phyloP scores from a whole-genome alignment of 2,329 filamentous ascomycete genomes.

The Aspergillus sp. region DNA sequence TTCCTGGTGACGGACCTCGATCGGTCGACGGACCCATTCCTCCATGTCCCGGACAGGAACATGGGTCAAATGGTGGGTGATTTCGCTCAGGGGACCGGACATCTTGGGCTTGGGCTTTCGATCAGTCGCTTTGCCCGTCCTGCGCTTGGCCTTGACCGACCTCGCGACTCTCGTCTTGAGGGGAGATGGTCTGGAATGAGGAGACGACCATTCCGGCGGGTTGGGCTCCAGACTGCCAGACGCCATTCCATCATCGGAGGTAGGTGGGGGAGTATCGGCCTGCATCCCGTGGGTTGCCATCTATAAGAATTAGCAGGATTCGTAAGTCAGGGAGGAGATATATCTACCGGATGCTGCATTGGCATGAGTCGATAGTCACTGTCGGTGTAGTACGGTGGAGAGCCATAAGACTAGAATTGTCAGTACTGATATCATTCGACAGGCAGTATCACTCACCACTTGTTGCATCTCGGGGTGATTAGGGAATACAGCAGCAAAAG shows the following conservation, averaged over 20 bases:
- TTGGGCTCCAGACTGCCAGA: constrained; percentile 7
- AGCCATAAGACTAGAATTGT: constrained; percentile 12
- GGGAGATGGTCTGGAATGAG: constrained; percentile 9
- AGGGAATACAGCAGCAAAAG: constrained; percentile 10
- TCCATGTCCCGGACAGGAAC: constrained; percentile 73
- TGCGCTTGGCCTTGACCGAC: constrained; percentile 8
- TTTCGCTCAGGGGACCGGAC: constrained; percentile 20
- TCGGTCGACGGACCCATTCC: constrained; percentile 68
- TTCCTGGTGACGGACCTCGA: constrained; percentile 63
- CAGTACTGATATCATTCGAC: background rate
- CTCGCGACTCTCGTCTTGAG: constrained; percentile 8
- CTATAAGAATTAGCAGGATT: constrained; percentile 3
- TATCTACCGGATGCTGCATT: constrained; percentile 19
- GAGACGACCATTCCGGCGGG: constrained; percentile 13
- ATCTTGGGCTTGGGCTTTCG: constrained; percentile 6
- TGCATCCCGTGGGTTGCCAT: constrained; percentile 12
- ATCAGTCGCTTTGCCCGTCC: constrained; percentile 5
- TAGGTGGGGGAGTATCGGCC: constrained; percentile 19
- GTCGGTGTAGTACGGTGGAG: constrained; percentile 5
- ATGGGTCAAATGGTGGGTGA: constrained; percentile 30
- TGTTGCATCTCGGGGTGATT: background rate
- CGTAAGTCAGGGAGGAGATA: background rate
- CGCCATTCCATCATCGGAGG: constrained; percentile 14
- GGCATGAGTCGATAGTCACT: constrained; percentile 11
- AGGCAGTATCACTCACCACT: too few relatives aligned